Conservation (phyloP, 345 rosid species). For the Salix suchowensis region DNA sequence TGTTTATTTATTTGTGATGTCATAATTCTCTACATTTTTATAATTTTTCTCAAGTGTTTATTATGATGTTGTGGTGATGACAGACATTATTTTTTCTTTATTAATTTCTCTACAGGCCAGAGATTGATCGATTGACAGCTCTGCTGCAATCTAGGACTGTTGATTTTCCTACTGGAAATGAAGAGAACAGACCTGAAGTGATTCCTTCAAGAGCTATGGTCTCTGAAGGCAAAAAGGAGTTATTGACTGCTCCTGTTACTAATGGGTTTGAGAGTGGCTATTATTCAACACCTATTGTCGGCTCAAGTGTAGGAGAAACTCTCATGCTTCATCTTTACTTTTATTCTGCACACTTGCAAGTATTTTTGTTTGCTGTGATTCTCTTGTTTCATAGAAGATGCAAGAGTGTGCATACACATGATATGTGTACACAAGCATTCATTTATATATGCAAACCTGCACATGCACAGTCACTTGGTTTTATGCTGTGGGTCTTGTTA, state of each 20-base stretch:
- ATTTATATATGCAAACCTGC: background rate
- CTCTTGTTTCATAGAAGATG: background rate
- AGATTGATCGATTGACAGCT: slow-evolving; percentile 72
- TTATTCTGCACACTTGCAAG: background rate
- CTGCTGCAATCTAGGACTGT: slow-evolving; percentile 57
- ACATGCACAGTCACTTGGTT: background rate
- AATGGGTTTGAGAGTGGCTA: slow-evolving; percentile 33
- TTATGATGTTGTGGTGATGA: background rate
- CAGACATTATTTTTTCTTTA: background rate
- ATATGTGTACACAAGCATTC: background rate
- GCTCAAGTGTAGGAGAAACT: slow-evolving; percentile 41
- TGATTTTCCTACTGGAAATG: slow-evolving; percentile 36
- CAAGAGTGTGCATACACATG: background rate
- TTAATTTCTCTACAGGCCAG: slow-evolving; percentile 51
- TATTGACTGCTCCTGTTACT: slow-evolving; percentile 26
- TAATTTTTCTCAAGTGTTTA: background rate
- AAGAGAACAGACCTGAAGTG: slow-evolving; percentile 43
- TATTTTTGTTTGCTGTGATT: background rate
- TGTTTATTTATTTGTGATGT: background rate
- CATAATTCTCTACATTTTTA: background rate
- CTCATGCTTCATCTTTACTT: background rate
- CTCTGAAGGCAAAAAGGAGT: slow-evolving; percentile 32
- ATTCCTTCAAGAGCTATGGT: slow-evolving; percentile 23
- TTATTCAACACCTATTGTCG: slow-evolving; percentile 41
- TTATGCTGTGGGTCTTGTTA: background rate